A percentile compares a stretch with the other conserved stretches of the same genome.
Evolutionary conservation across 208 protist species (phyloP).

Genomic region (Leishmania mexicana): DNA sequence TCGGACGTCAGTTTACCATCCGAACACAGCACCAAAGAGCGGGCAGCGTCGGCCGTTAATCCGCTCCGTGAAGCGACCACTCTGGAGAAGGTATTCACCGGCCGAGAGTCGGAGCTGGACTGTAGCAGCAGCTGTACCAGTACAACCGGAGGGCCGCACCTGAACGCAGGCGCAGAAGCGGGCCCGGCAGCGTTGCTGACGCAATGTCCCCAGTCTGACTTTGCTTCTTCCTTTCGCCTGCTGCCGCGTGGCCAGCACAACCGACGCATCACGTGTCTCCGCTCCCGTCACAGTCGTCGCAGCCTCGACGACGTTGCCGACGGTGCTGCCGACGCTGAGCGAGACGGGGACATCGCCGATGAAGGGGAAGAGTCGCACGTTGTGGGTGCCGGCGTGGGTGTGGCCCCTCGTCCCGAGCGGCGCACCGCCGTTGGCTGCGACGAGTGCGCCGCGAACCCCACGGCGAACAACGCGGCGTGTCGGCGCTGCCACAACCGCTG

Average conservation of each 20-base stretch:
- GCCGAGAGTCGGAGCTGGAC: background rate
- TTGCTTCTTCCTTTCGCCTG: background rate
- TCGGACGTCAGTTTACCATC: constrained; percentile 19
- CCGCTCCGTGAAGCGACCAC: background rate
- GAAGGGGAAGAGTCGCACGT: constrained; percentile 13
- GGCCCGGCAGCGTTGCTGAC: background rate
- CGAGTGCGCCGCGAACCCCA: background rate
- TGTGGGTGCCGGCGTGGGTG: background rate
- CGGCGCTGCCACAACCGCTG: constrained; percentile 38
- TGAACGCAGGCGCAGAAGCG: background rate
- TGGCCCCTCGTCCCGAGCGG: background rate
- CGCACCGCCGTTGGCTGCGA: constrained; percentile 22
- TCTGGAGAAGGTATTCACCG: background rate
- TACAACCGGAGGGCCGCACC: background rate
- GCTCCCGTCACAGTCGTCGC: constrained; percentile 5
- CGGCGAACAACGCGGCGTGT: constrained; percentile 67
- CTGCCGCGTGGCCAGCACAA: background rate
- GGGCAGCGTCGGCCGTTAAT: background rate
- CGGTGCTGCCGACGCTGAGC: background rate
- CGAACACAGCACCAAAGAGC: constrained; percentile 12
- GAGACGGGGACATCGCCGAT: constrained; percentile 2
- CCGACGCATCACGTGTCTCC: background rate
- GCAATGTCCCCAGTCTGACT: background rate
- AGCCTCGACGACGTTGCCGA: constrained; percentile 16
- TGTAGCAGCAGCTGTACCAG: background rate